Conservation (phyloP, 225 moss, liverwort and hornwort species). For the Pseudisothecium myosuroides region DNA sequence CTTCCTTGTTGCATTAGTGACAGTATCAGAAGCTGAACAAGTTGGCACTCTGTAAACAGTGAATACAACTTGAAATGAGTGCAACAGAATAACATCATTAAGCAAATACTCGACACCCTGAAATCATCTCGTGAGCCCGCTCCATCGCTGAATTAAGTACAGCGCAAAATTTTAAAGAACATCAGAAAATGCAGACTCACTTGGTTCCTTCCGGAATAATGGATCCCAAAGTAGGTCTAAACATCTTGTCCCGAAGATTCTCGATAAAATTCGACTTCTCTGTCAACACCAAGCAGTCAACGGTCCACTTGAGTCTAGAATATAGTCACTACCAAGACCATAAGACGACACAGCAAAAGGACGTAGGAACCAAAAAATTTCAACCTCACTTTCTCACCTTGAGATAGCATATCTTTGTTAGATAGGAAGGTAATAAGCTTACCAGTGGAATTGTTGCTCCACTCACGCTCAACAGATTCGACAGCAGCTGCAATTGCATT, state of each 20-base stretch:
- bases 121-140: not conserved
- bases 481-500: slow-evolving; percentile 98
- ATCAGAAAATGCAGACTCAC: slow-evolving; percentile 23
- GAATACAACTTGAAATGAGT: not conserved
- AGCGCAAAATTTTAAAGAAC: not conserved
- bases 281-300: slow-evolving; percentile 25
- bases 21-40: slow-evolving; percentile 72
- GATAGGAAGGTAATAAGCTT: not conserved
- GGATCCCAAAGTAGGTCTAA: slow-evolving; percentile 90
- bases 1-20: slow-evolving; percentile 82
- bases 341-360: not conserved
- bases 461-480: slow-evolving; percentile 97
- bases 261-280: slow-evolving; percentile 92
- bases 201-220: slow-evolving; percentile 73
- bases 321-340: not conserved
- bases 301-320: not conserved
- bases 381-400: not conserved
- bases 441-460: slow-evolving; percentile 77
- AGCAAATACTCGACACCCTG: not conserved
- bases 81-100: not conserved
- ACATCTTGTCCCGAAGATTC: slow-evolving; percentile 95
- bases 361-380: not conserved
- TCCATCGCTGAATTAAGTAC: not conserved
- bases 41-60: slow-evolving; percentile 61
- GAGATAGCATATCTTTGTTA: not conserved